Percentiles rank a stretch among this genome's conserved stretches.
These are phyloP conservation scores for Pseudogymnoascus sp. DNA, from an alignment of 2,329 filamentous ascomycete genomes.

Conservation along the genomic window DNA sequence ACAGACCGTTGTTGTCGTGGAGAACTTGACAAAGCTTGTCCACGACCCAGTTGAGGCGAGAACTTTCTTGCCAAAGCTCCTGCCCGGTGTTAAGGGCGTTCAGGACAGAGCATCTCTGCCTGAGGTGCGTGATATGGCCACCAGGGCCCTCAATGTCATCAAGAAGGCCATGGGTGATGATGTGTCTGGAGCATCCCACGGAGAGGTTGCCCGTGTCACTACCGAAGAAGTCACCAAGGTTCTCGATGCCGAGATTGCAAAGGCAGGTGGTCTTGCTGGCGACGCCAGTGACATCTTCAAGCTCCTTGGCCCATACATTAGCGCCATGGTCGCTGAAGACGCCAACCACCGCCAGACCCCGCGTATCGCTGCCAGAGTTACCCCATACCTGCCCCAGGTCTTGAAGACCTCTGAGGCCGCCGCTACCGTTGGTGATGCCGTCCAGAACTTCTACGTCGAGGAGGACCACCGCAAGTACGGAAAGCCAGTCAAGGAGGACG, in stretches of 20 bases:
- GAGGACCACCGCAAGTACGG: conserved; percentile 87
- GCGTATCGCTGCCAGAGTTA: conserved; percentile 60
- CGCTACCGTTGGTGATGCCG: conserved; percentile 57
- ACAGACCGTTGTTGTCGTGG: conserved; percentile 91
- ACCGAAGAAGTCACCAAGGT: conserved; percentile 66
- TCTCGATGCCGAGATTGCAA: conserved; percentile 68
- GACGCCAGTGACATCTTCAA: conserved; percentile 56
- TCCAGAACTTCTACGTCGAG: conserved; percentile 70
- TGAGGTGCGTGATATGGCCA: conserved; percentile 85
- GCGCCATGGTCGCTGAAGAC: conserved; percentile 78
- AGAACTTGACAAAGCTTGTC: conserved; percentile 96
- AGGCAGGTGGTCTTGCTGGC: conserved; percentile 52
- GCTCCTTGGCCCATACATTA: conserved; percentile 63
- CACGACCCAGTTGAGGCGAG: conserved; percentile 92
- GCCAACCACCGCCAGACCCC: conserved; percentile 72
- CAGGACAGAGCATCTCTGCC: conserved; percentile 82
- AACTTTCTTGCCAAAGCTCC: conserved; percentile 88
- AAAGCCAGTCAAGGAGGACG: conserved; percentile 75
- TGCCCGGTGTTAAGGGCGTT: conserved; percentile 86
- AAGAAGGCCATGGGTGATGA: conserved; percentile 82
- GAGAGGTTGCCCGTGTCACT: conserved; percentile 52
- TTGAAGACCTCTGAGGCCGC: conserved; percentile 51
- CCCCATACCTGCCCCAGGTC: conserved; percentile 67
- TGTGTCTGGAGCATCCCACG: conserved; percentile 46
- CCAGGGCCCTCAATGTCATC: conserved; percentile 76